Conservation (phyloP, 257 asterid genomes). For the Nicotiana sylvestris region DNA sequence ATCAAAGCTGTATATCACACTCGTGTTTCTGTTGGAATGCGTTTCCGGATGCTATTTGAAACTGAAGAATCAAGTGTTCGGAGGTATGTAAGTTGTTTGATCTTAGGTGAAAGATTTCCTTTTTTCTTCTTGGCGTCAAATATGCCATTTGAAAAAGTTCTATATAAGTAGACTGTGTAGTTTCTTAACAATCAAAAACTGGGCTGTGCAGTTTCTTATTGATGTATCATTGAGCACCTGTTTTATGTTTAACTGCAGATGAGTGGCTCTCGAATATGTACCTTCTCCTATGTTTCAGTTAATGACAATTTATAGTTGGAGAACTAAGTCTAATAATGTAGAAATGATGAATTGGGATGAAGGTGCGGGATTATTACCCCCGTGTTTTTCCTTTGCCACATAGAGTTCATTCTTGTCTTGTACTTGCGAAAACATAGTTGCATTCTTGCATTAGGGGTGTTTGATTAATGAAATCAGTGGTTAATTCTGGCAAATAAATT, state of each 20-base stretch:
- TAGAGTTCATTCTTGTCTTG: background rate
- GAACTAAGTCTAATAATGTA: background rate
- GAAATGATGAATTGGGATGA: background rate
- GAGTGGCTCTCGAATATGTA: background rate
- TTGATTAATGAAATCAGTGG: background rate
- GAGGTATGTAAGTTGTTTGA: slow-evolving; percentile 43
- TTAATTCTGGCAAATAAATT: background rate
- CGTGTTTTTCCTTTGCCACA: background rate
- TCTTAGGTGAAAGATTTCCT: background rate
- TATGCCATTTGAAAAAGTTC: background rate
- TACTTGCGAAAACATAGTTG: background rate
- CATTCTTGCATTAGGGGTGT: background rate
- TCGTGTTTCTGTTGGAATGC: slow-evolving; percentile 95
- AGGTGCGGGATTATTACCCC: background rate
- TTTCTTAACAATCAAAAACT: background rate
- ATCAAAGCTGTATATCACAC: slow-evolving; percentile 91
- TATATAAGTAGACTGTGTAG: background rate
- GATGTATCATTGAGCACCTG: background rate
- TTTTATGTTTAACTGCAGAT: background rate
- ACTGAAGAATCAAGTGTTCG: slow-evolving; percentile 99
- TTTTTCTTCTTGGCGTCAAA: background rate
- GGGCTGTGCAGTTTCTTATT: background rate
- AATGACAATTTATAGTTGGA: background rate
- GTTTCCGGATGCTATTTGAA: slow-evolving; percentile 94
- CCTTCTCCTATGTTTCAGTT: background rate